phyloP scores from a whole-genome alignment of 306 rosid genomes.

The Trichosanthes cucumerina region DNA sequence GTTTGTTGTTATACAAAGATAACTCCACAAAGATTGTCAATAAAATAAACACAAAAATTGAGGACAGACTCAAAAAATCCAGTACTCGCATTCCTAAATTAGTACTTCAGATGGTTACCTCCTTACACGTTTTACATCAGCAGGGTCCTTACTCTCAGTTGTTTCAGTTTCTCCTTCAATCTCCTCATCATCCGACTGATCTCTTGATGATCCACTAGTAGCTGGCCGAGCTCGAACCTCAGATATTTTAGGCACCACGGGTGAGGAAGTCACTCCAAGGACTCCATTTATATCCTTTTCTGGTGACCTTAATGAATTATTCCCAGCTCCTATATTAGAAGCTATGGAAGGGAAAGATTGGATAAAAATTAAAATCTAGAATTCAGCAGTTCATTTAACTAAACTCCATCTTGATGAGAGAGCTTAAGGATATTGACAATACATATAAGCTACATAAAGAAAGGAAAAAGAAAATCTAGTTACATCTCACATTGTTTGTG shows the following conservation, averaged over 20 bases:
- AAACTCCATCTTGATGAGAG: neutral
- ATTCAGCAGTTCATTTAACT: neutral
- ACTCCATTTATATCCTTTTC: conserved; percentile 43
- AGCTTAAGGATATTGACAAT: neutral
- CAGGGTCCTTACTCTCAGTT: conserved; percentile 44
- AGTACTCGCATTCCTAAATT: neutral
- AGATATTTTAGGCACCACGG: conserved; percentile 29
- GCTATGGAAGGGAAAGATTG: conserved; percentile 2
- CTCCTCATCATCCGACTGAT: conserved; percentile 75
- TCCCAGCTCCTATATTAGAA: conserved; percentile 48
- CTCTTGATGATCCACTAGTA: conserved; percentile 80
- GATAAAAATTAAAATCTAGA: conserved; percentile 2
- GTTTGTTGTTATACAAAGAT: neutral
- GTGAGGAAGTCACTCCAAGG: conserved; percentile 31
- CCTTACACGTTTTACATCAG: conserved; percentile 79
- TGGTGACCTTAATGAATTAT: conserved; percentile 39
- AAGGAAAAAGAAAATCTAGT: neutral
- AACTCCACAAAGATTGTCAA: neutral
- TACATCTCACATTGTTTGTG: neutral
- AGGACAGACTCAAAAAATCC: neutral
- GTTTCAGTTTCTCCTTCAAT: conserved; percentile 66
- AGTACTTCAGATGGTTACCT: conserved; percentile 40
- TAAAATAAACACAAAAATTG: neutral
- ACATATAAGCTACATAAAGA: neutral
- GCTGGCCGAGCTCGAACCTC: conserved; percentile 29